Percentiles rank a stretch among this genome's conserved stretches.
These are phyloP conservation scores for Myxozyma geophila DNA, from an alignment of 805 yeast species.

Conservation along the genomic window DNA sequence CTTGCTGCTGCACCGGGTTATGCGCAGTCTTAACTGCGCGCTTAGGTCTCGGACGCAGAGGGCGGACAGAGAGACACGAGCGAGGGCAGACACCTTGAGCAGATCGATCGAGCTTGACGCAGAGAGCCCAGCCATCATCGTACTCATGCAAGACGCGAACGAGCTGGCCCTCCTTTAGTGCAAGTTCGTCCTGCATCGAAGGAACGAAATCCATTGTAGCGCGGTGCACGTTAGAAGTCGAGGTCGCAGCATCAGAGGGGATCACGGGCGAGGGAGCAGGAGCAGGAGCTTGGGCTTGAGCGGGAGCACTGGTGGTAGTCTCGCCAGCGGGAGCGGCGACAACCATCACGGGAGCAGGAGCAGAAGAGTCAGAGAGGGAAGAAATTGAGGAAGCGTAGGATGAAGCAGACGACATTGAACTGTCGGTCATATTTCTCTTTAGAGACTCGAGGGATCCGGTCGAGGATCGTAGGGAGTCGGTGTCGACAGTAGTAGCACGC, in stretches of 20 bases:
- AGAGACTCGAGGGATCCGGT: constrained; percentile 8
- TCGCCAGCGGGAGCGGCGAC: constrained; percentile 20
- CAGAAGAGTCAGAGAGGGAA: constrained; percentile 13
- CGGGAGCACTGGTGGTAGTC: constrained; percentile 1
- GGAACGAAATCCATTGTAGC: constrained; percentile 38
- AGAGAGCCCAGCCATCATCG: constrained; percentile 40
- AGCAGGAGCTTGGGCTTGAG: not conserved
- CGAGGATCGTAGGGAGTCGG: constrained; percentile 13
- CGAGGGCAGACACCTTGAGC: constrained; percentile 37
- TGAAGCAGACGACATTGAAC: constrained; percentile 3
- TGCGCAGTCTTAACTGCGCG: constrained; percentile 22
- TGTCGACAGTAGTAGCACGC: not conserved
- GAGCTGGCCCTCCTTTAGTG: constrained; percentile 37
- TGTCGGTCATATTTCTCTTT: not conserved
- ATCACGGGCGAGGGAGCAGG: constrained; percentile 10
- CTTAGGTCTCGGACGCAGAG: constrained; percentile 36
- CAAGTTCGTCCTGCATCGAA: constrained; percentile 40
- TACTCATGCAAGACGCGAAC: constrained; percentile 39
- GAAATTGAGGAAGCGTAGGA: constrained; percentile 22
- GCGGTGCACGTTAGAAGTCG: constrained; percentile 37
- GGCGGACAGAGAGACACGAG: constrained; percentile 31
- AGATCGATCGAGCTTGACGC: constrained; percentile 35
- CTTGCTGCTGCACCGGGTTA: not conserved
- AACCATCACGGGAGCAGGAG: constrained; percentile 20
- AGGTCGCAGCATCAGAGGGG: constrained; percentile 17